phyloP scores from a whole-genome alignment of 345 rosid species.

The Combretum micranthum region DNA sequence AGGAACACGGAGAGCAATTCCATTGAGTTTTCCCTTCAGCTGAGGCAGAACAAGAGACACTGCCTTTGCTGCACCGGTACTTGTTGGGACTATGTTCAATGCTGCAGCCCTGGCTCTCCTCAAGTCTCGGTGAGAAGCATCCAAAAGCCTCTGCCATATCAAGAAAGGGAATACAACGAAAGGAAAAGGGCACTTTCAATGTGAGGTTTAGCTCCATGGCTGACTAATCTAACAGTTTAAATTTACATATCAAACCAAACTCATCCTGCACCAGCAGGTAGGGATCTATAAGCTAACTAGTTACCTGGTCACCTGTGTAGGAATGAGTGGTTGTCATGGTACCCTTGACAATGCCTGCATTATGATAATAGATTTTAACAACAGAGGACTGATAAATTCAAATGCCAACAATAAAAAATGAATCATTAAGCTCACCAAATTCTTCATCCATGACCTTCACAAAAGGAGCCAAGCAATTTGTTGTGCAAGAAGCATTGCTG shows the following conservation, averaged over 20 bases:
- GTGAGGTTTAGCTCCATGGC: too few species aligned
- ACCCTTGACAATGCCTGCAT: constrained; percentile 93
- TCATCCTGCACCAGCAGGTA: too few species aligned
- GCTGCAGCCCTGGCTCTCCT: constrained; percentile 99
- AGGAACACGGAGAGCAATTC: constrained; percentile 94
- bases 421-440: constrained; percentile 41
- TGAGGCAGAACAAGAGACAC: constrained; percentile 94
- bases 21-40: constrained; percentile 96
- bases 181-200: background rate
- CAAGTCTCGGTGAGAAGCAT: constrained; percentile 96
- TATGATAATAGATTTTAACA: background rate
- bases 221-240: too few species aligned
- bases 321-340: constrained; percentile 99
- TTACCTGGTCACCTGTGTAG: constrained; percentile 97
- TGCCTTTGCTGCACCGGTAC: constrained; percentile 99
- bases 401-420: background rate
- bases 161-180: background rate
- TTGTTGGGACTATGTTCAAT: constrained; percentile 91
- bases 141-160: constrained; percentile 72
- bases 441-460: constrained; percentile 88
- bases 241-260: too few species aligned
- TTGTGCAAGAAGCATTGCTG: constrained; percentile 99
- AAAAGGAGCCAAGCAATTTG: constrained; percentile 93
- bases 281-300: too few species aligned
- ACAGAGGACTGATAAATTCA: background rate